Conservation (phyloP, 257 asterid species). For the Haberlea rhodopensis region DNA sequence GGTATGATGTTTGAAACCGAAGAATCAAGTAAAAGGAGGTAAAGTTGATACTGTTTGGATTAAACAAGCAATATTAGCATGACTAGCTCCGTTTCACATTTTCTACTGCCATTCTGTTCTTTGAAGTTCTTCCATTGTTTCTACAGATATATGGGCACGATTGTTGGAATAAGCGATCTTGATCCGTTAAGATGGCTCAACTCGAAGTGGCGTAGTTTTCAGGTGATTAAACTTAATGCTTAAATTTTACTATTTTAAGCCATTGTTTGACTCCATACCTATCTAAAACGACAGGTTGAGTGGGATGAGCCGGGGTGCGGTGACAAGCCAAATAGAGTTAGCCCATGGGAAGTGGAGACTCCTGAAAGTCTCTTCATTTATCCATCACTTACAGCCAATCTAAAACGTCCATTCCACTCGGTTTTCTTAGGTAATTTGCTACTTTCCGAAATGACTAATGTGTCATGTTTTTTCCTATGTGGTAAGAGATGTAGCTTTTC, state of each 20-base stretch:
- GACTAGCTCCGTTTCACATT: no score
- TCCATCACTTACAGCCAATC: slow-evolving; percentile 75
- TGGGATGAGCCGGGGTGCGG: slow-evolving; percentile 97
- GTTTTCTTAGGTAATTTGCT: slow-evolving; percentile 52
- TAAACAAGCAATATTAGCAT: no score
- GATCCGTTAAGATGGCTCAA: slow-evolving; percentile 97
- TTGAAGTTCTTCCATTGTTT: not conserved
- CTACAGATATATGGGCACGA: slow-evolving; percentile 84
- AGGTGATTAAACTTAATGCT: slow-evolving; percentile 33
- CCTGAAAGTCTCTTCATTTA: slow-evolving; percentile 95
- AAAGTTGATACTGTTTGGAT: slow-evolving; percentile 1
- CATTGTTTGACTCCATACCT: not conserved
- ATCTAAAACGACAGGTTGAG: slow-evolving; percentile 55
- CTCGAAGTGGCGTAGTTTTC: slow-evolving; percentile 94
- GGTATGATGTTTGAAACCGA: slow-evolving; percentile 99
- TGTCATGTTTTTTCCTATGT: not conserved
- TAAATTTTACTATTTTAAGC: no score
- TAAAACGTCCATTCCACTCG: slow-evolving; percentile 85
- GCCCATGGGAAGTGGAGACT: slow-evolving; percentile 97
- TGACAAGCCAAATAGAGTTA: slow-evolving; percentile 78
- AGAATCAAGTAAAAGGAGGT: slow-evolving; percentile 91
- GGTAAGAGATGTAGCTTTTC: not conserved
- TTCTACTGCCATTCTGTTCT: not conserved
- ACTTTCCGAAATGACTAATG: not conserved
- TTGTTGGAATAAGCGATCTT: slow-evolving; percentile 68